Percentiles rank a stretch among this genome's conserved stretches.
Evolutionary conservation across 352 stramenopile genomes (phyloP).

Genomic region (Globisporangium polare): DNA sequence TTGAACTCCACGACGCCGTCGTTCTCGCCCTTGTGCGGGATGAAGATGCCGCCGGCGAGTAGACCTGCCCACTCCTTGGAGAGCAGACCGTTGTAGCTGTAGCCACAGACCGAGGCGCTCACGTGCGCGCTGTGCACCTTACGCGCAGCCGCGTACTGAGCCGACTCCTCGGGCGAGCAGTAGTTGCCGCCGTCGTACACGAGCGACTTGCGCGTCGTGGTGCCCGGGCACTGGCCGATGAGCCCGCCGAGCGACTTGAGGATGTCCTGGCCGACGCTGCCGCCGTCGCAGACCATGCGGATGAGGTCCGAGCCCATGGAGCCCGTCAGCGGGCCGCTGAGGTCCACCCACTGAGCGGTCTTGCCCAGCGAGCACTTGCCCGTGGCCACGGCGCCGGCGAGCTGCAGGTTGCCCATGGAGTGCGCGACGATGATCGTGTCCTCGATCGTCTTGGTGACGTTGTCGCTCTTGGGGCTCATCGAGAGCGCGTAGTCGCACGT

Average conservation of each 20-base stretch:
- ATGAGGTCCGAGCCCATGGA: constrained; percentile 50
- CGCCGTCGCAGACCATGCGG: constrained; percentile 28
- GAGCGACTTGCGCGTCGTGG: constrained; percentile 26
- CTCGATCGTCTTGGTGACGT: constrained; percentile 32
- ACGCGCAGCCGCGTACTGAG: constrained; percentile 28
- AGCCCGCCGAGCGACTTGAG: constrained; percentile 30
- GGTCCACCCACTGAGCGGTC: constrained; percentile 32
- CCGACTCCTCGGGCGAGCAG: constrained; percentile 17
- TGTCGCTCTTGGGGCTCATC: constrained; percentile 34
- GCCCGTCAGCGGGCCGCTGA: constrained; percentile 38
- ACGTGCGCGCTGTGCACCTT: constrained; percentile 27
- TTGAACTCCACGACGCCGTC: constrained; percentile 44
- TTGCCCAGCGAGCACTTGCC: constrained; percentile 15
- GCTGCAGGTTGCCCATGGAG: constrained; percentile 62
- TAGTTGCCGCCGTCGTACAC: constrained; percentile 29
- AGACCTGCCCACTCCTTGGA: constrained; percentile 30
- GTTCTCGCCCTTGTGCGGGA: constrained; percentile 17
- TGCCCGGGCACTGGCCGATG: constrained; percentile 32
- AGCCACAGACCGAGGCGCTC: constrained; percentile 39
- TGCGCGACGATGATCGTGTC: constrained; percentile 63
- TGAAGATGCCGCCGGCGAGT: constrained; percentile 13
- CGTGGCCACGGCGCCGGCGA: constrained; percentile 29
- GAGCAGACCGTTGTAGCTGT: constrained; percentile 29
- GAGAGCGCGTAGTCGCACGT: constrained; percentile 32
- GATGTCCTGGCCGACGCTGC: constrained; percentile 13